phyloP scores from a whole-genome alignment of 1,284 basidiomycete species.

The Grifola frondosa region DNA sequence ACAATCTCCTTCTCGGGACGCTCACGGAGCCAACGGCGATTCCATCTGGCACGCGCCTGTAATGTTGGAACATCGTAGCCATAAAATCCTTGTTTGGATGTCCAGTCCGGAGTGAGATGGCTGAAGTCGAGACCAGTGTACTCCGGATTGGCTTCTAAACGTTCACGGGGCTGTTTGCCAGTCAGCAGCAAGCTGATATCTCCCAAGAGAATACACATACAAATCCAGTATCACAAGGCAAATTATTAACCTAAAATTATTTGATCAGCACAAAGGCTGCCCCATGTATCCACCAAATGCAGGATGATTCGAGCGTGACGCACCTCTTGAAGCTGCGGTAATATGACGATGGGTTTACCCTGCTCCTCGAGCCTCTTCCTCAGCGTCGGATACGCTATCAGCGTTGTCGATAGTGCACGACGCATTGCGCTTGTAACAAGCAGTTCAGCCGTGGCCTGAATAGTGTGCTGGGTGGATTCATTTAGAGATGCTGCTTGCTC shows the following conservation, averaged over 20 bases:
- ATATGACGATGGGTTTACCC: conserved; percentile 29
- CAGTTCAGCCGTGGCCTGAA: conserved; percentile 33
- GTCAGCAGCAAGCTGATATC: background rate
- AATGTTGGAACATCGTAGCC: conserved; percentile 24
- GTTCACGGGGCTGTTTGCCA: conserved; percentile 24
- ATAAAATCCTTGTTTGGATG: conserved; percentile 31
- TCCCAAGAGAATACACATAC: conserved; percentile 17
- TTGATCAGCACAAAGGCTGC: background rate
- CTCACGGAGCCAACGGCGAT: conserved; percentile 31
- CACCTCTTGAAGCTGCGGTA: conserved; percentile 35
- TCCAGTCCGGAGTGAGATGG: conserved; percentile 33
- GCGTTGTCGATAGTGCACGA: conserved; percentile 34
- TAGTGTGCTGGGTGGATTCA: conserved; percentile 31
- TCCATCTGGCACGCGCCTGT: conserved; percentile 32
- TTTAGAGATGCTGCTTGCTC: conserved; percentile 32
- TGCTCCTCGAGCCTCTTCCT: conserved; percentile 29
- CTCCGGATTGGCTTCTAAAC: conserved; percentile 32
- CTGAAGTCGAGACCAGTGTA: conserved; percentile 33
- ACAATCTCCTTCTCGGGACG: conserved; percentile 34
- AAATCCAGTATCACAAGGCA: conserved; percentile 33
- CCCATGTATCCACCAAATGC: background rate
- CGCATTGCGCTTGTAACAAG: conserved; percentile 33
- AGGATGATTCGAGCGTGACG: background rate
- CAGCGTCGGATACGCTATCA: conserved; percentile 31
- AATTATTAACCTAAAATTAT: conserved; percentile 26